Evolutionary conservation across 768 basidiomycete species (phyloP), one percentile per base, ranked within the genome.

Genomic region (Fomitopsis serialis): DNA sequence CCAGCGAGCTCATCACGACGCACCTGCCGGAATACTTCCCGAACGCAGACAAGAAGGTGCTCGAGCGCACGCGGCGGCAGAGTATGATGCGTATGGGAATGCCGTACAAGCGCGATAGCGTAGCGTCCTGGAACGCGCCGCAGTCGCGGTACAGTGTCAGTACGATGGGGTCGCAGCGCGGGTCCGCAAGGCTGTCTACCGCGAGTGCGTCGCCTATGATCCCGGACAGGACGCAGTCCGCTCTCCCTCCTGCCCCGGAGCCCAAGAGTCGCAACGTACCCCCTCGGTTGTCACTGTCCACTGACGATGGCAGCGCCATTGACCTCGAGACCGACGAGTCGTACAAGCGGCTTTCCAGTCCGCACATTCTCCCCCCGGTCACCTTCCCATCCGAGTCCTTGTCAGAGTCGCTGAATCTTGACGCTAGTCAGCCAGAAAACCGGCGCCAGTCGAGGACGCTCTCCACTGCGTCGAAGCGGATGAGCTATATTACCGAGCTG

Each of bases 1-100:
- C 97, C 0, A 92, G 89, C 71, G 97, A 98, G 69, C 83, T 98
- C 57, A 98, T 98, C 73, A 91, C 95, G 23, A 96, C 78, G 7
- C 95, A 98, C 65, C 70, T 98, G 48, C 84, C 88, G 19, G 95
- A 97, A 56, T 99, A 89, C 75, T 99, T 99, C 82, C 97, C 97
- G 1, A 79, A 81, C 58, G 85, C 92, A 3, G 93, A 97, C 75
- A 92, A 88, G 73, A 94, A 88, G 71, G 88, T 90, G 35, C 74
- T 99, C 37, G 81, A 89, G 67, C 85, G 93, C 48, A 92, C 92
- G 7, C 88, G 89, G 10, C 75, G 97, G 48, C 84, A 97, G 65
- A 94, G 91, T 63, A 91, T 97, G 80, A 81, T 95, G 78, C 72
- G 82, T 1, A 68, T 76, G 51, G 74, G 76, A 68, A 74, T 80